Evolutionary conservation across 208 protist genomes (phyloP).

Genomic region (Trypanosoma avium): DNA sequence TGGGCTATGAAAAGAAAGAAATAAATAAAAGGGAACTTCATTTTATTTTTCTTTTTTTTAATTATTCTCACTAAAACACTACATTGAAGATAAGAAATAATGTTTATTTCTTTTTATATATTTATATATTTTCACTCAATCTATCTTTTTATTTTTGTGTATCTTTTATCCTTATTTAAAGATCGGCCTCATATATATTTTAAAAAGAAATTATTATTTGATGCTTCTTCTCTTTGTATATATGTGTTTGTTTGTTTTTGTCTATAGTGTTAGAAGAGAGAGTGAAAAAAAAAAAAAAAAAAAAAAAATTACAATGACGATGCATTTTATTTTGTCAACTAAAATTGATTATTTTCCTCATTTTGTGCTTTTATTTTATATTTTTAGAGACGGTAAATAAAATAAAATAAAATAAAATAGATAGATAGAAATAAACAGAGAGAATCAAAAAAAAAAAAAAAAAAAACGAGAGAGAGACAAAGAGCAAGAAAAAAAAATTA

Average conservation of each 20-base stretch:
- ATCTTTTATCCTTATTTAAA: too few relatives aligned
- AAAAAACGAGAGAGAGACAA: conserved; percentile 1
- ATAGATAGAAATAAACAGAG: neutral
- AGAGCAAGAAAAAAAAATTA: conserved; percentile 5
- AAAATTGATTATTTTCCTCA: too few relatives aligned
- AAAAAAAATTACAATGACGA: neutral
- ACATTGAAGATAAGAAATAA: too few relatives aligned
- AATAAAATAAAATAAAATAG: neutral
- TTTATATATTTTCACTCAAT: too few relatives aligned
- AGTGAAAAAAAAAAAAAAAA: neutral
- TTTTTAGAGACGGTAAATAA: neutral
- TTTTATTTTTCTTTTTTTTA: too few relatives aligned
- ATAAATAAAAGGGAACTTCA: neutral
- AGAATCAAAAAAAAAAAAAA: neutral
- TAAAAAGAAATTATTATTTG: neutral
- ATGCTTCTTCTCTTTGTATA: neutral
- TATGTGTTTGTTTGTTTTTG: neutral
- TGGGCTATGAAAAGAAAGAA: neutral
- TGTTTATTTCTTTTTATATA: too few relatives aligned
- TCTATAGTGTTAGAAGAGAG: too few relatives aligned
- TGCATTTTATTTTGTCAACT: too few relatives aligned
- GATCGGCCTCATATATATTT: too few relatives aligned
- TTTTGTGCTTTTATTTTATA: too few relatives aligned
- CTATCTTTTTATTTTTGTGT: too few relatives aligned
- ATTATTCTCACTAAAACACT: too few relatives aligned